Evolutionary conservation across 2,329 filamentous ascomycete genomes (phyloP).

Genomic region (Cytospora paraplurivora): DNA sequence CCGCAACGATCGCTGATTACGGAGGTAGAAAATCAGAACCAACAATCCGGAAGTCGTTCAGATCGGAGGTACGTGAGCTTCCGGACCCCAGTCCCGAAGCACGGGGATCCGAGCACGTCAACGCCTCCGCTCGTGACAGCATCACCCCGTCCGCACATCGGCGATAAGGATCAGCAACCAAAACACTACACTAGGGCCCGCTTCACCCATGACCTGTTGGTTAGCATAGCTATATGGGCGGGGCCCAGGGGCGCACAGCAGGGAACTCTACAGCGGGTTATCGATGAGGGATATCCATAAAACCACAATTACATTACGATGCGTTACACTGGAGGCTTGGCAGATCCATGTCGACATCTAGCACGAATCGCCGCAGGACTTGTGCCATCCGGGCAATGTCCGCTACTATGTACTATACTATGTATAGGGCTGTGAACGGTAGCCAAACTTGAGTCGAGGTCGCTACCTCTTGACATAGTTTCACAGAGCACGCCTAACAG

Average conservation of each 20-base stretch:
- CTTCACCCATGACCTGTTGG: too few species aligned
- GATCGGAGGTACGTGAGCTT: not conserved
- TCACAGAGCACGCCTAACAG: not conserved
- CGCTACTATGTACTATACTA: not conserved
- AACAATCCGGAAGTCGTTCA: not conserved
- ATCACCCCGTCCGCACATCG: slow-evolving; percentile 17
- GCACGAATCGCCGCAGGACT: not conserved
- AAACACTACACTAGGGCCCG: not conserved
- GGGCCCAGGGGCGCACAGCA: not conserved
- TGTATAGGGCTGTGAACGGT: not conserved
- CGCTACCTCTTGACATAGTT: not conserved
- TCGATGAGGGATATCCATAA: not conserved
- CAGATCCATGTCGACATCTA: not conserved
- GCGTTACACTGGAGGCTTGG: not conserved
- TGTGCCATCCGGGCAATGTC: not conserved
- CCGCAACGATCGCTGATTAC: not conserved
- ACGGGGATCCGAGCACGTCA: slow-evolving; percentile 17
- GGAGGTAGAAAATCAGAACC: not conserved
- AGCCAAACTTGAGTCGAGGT: not conserved
- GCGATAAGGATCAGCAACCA: slow-evolving; percentile 1
- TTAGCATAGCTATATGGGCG: too few species aligned
- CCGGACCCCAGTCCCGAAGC: slow-evolving; percentile 7
- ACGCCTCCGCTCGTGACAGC: slow-evolving; percentile 15
- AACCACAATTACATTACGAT: not conserved
- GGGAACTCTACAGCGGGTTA: not conserved